phyloP scores from a whole-genome alignment of 2,329 filamentous ascomycete genomes.

The Colletotrichum incanum region DNA sequence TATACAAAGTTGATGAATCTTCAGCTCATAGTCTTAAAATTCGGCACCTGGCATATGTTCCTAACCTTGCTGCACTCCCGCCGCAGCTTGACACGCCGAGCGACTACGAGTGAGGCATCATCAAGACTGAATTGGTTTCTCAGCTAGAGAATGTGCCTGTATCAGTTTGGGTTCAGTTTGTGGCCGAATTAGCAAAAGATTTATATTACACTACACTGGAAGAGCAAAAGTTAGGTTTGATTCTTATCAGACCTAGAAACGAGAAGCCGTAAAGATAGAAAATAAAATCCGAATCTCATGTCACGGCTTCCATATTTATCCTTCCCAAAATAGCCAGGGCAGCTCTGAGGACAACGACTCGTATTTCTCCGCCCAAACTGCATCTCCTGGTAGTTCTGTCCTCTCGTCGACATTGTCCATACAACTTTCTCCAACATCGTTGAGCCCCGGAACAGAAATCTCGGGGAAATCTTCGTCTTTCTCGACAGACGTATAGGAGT shows the following conservation, averaged over 20 bases:
- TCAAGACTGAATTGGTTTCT: not conserved
- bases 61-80: no score
- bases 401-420: not conserved
- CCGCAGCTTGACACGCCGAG: not conserved
- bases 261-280: no score
- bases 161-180: not conserved
- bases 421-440: not conserved
- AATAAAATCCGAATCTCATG: not conserved
- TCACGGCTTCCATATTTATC: not conserved
- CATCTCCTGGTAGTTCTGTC: not conserved
- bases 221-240: not conserved
- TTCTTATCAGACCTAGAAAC: not conserved
- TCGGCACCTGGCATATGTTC: no score
- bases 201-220: not conserved
- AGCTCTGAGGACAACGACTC: not conserved
- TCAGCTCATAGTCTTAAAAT: no score
- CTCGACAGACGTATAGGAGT: not conserved
- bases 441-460: not conserved
- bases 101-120: not conserved
- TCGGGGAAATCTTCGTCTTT: not conserved
- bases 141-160: not conserved
- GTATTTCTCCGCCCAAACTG: not conserved
- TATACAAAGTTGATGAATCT: no score
- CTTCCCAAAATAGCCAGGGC: not conserved
- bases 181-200: not conserved